Evolutionary conservation across 805 yeast species (phyloP).

Genomic region (Starmera dryadoides): DNA sequence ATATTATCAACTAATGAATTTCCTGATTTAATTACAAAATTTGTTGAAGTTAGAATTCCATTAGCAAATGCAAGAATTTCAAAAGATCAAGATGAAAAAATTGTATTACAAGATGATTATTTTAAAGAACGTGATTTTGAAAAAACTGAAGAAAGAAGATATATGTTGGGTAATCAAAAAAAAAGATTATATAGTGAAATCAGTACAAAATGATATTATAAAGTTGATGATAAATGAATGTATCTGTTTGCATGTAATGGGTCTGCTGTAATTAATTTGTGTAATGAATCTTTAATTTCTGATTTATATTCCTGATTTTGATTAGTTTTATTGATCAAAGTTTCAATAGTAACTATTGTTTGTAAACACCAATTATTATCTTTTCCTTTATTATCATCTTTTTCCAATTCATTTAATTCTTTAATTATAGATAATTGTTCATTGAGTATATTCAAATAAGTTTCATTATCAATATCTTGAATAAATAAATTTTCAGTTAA

Average conservation of each 20-base stretch:
- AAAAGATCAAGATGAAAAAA: conserved; percentile 17
- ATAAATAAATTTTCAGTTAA: conserved; percentile 28
- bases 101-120: conserved; percentile 38
- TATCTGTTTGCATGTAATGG: conserved; percentile 62
- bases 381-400: conserved; percentile 48
- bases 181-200: conserved; percentile 36
- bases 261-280: conserved; percentile 45
- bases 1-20: conserved; percentile 34
- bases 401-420: conserved; percentile 68
- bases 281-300: conserved; percentile 30
- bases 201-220: conserved; percentile 5
- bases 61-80: conserved; percentile 29
- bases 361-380: conserved; percentile 78
- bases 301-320: conserved; percentile 11
- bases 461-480: conserved; percentile 17
- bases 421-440: conserved; percentile 40
- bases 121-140: conserved; percentile 25
- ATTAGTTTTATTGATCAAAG: conserved; percentile 17
- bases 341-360: conserved; percentile 40
- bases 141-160: conserved; percentile 40
- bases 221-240: conserved; percentile 24
- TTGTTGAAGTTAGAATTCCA: conserved; percentile 37
- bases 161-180: conserved; percentile 44
- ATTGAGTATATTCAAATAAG: conserved; percentile 32
- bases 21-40: conserved; percentile 25